Evolutionary conservation across 768 basidiomycete species (phyloP), one percentile per base, ranked within the genome.

Genomic region (Pulveroboletus sp.): DNA sequence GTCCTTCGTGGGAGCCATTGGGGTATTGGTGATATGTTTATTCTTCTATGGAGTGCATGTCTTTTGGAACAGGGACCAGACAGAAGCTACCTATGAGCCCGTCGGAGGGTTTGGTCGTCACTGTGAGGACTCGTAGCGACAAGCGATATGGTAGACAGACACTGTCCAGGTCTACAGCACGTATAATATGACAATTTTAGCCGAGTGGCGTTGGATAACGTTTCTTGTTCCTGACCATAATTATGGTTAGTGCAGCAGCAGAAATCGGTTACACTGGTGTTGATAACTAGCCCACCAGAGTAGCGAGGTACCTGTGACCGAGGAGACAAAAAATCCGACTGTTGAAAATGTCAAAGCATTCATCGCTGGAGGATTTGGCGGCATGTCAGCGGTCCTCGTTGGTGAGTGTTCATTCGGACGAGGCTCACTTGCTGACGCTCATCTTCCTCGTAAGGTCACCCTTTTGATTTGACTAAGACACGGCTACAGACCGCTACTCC

Each of bases 391-490:
- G 30, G 94, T 96, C 13, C 77, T 95, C 24, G 93, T 96, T 54
- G 93, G 93, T 93, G 50, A 61, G 89, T 47, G 26, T 47, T 14
- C 27, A 14, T 30, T 43, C 10, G 31, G 40, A 21, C 10, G 21
- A 28, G 24, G 14, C 27, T 26, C 6, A 33, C 13, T 41, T 14
- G 33, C 27, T 39, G 43, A 50, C 18, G 13, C 56, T 59, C 47
- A 61, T 37, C 21, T 35, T 44, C 42, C 32, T 24, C 56, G 15
- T 51, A 52, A 91, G 95, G 96, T 1, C 96, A 99, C 64, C 96
- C 96, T 8, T 99, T 98, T 66, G 96, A 99, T 71, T 73, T 98
- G 62, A 96, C 91, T 51, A 94, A 94, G 73, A 93, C 90, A n/a
- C 80, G 95, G 39, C 69, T 99, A 53, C 96, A 99, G 70, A 98